A percentile compares a stretch with the other conserved stretches of the same genome.
These are phyloP conservation scores for Closterium sp. DNA, from an alignment of 139 green algal genomes.

Conservation along the genomic window DNA sequence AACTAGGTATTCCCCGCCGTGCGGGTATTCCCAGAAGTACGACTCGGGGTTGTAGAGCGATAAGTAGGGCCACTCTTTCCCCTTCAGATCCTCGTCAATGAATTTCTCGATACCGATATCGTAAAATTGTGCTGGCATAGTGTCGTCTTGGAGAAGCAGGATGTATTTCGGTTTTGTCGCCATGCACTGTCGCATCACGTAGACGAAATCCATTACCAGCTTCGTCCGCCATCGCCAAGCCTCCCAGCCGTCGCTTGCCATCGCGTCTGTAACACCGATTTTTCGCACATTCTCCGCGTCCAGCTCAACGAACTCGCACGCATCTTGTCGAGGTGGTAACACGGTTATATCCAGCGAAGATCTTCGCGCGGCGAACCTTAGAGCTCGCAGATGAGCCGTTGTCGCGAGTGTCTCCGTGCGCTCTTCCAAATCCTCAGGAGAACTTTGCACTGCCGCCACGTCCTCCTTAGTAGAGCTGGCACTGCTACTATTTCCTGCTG, in stretches of 20 bases:
- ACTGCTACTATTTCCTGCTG: too few relatives aligned
- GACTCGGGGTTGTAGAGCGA: neutral
- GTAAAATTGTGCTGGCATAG: neutral
- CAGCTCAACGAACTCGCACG: neutral
- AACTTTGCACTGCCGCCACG: neutral
- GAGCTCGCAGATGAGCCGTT: neutral
- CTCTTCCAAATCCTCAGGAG: neutral
- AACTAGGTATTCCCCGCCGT: neutral
- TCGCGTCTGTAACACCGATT: neutral
- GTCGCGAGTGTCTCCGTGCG: neutral
- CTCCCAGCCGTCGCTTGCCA: neutral
- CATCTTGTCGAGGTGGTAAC: neutral
- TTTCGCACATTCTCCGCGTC: neutral
- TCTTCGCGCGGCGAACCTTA: neutral
- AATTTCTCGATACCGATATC: neutral
- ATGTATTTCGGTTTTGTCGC: neutral
- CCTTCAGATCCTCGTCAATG: neutral
- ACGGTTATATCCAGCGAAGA: neutral
- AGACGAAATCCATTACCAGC: neutral
- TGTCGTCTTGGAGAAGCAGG: neutral
- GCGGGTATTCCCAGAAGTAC: neutral
- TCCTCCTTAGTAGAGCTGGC: neutral
- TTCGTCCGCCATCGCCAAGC: neutral
- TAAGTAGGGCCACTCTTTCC: neutral
- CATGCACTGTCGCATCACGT: neutral